Conservation (phyloP, 2,329 filamentous ascomycete genomes). For the Endoconidiophora laricicola region DNA sequence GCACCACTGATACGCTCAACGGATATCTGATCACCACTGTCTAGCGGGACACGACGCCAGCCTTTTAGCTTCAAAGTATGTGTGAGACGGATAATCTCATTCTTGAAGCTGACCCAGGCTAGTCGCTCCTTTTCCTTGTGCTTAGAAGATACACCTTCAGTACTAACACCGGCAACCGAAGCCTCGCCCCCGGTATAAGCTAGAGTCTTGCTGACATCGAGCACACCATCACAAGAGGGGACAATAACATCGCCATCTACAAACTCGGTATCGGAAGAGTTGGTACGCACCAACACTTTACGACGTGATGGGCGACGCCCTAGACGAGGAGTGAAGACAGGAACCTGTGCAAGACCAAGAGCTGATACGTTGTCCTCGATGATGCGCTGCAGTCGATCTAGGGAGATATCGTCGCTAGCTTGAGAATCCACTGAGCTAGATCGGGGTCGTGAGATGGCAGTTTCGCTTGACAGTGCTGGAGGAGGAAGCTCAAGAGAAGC, state of each 20-base stretch:
- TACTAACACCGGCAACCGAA: constrained; percentile 10
- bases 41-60: constrained; percentile 69
- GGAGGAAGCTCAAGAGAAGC: neutral
- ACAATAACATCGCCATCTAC: constrained; percentile 68
- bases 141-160: constrained; percentile 19
- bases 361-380: constrained; percentile 48
- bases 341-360: constrained; percentile 31
- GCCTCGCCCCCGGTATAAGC: constrained; percentile 47
- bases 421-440: constrained; percentile 47
- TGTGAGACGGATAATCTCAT: constrained; percentile 72
- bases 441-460: constrained; percentile 18
- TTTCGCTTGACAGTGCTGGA: neutral
- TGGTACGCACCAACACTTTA: constrained; percentile 23
- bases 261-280: constrained; percentile 74
- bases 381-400: constrained; percentile 70
- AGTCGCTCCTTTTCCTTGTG: constrained; percentile 49
- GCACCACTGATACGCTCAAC: constrained; percentile 76
- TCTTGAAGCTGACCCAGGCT: constrained; percentile 76
- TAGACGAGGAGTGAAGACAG: constrained; percentile 27
- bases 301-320: constrained; percentile 27
- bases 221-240: constrained; percentile 63
- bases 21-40: constrained; percentile 48
- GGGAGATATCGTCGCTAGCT: constrained; percentile 46
- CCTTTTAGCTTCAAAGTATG: constrained; percentile 84
- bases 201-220: constrained; percentile 84